A percentile compares a stretch with the other conserved stretches of the same genome.
phyloP scores from a whole-genome alignment of 345 rosid species.

The Populus simonii region DNA sequence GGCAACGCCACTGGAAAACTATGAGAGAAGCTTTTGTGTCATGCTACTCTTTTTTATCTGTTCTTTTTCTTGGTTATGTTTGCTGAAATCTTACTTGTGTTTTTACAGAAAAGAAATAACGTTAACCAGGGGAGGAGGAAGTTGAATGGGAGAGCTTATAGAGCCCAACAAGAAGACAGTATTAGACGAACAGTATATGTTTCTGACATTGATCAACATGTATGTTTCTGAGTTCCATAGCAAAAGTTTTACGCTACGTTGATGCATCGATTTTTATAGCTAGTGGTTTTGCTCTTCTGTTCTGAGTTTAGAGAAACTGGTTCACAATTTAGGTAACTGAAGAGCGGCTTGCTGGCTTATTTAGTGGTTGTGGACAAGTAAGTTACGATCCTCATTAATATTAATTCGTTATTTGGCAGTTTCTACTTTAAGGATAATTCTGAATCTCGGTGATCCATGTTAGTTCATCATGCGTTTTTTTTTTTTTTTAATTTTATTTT shows the following conservation, averaged over 20 bases:
- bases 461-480: background rate
- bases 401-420: background rate
- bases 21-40: background rate
- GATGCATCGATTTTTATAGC: background rate
- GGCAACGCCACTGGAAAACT: too few relatives aligned
- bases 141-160: constrained; percentile 53
- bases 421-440: background rate
- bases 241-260: background rate
- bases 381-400: constrained; percentile 26
- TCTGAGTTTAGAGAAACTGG: constrained; percentile 2
- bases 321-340: constrained; percentile 62
- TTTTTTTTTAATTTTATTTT: background rate
- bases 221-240: constrained; percentile 22
- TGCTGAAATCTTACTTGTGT: constrained; percentile 7
- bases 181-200: constrained; percentile 59
- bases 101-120: constrained; percentile 55
- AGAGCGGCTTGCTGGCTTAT: constrained; percentile 80
- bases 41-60: background rate
- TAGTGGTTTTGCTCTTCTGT: constrained; percentile 4
- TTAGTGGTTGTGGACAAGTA: constrained; percentile 76
- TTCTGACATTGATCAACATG: constrained; percentile 60
- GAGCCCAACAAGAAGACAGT: constrained; percentile 68
- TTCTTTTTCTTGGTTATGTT: background rate
- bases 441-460: background rate
- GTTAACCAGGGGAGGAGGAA: constrained; percentile 59